Evolutionary conservation across 768 basidiomycete genomes (phyloP).

Genomic region (Boletus tylopilopsis): DNA sequence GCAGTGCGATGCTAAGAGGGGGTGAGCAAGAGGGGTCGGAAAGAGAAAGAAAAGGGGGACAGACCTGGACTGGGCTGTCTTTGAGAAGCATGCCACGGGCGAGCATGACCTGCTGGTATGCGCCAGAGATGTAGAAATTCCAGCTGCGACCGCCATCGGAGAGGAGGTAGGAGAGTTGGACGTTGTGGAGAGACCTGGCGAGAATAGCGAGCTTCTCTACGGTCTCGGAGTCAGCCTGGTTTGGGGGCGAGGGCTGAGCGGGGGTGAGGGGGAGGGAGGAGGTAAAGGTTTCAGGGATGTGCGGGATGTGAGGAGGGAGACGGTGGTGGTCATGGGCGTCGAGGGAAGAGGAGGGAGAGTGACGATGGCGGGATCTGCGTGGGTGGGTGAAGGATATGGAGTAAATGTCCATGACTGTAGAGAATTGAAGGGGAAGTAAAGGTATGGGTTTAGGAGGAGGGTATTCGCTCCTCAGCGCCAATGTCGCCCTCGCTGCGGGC

Average conservation of each 20-base stretch:
- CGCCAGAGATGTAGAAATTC: slow-evolving; percentile 90
- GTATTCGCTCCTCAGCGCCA: slow-evolving; percentile 23
- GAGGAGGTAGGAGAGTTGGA: slow-evolving; percentile 76
- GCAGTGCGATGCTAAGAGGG: slow-evolving; percentile 67
- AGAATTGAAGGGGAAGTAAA: not conserved
- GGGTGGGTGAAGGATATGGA: slow-evolving; percentile 92
- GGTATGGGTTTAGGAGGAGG: slow-evolving; percentile 29
- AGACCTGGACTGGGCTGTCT: slow-evolving; percentile 82
- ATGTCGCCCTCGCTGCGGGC: slow-evolving; percentile 5
- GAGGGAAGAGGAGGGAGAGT: slow-evolving; percentile 56
- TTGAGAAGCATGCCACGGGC: slow-evolving; percentile 86
- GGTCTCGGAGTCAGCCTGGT: slow-evolving; percentile 60
- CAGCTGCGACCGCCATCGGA: slow-evolving; percentile 66
- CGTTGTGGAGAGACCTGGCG: slow-evolving; percentile 77
- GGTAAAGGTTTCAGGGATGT: slow-evolving; percentile 30
- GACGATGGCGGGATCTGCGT: slow-evolving; percentile 67
- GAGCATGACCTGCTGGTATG: slow-evolving; percentile 89
- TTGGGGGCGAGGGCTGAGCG: slow-evolving; percentile 27
- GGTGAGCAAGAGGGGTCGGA: slow-evolving; percentile 13
- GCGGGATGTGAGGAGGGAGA: slow-evolving; percentile 37
- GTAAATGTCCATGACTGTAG: slow-evolving; percentile 79
- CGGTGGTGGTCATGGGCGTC: slow-evolving; percentile 57
- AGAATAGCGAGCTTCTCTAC: slow-evolving; percentile 77
- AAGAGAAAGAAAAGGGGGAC: slow-evolving; percentile 12
- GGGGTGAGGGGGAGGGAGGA: slow-evolving; percentile 39